phyloP scores from a whole-genome alignment of 108 stramenopile genomes.

The Skeletonema menzelii region DNA sequence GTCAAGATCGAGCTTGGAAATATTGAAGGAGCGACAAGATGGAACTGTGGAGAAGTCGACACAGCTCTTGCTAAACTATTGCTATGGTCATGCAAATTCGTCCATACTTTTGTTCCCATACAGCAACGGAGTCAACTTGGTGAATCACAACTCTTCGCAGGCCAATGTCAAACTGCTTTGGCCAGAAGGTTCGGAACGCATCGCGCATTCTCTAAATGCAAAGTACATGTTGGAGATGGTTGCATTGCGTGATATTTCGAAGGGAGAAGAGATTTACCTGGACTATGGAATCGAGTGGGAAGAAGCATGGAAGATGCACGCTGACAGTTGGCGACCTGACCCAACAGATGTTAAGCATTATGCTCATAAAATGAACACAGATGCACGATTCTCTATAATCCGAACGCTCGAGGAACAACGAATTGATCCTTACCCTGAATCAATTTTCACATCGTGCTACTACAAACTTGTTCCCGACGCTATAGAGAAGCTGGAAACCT shows the following conservation, averaged over 20 bases:
- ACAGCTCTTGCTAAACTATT: slow-evolving; percentile 76
- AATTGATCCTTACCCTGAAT: slow-evolving; percentile 62
- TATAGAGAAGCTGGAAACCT: background rate
- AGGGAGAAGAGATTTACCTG: slow-evolving; percentile 60
- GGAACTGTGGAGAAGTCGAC: background rate
- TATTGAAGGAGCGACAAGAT: slow-evolving; percentile 42
- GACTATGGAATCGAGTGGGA: slow-evolving; percentile 79
- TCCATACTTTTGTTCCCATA: slow-evolving; percentile 68
- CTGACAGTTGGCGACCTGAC: slow-evolving; percentile 39
- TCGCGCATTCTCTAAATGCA: slow-evolving; percentile 24
- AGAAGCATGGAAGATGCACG: slow-evolving; percentile 68
- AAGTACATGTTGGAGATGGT: slow-evolving; percentile 49
- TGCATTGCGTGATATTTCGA: slow-evolving; percentile 52
- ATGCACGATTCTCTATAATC: slow-evolving; percentile 43
- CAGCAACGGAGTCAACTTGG: slow-evolving; percentile 52
- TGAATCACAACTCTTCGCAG: slow-evolving; percentile 57
- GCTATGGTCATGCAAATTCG: slow-evolving; percentile 64
- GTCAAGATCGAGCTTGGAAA: slow-evolving; percentile 30
- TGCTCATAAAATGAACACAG: slow-evolving; percentile 52
- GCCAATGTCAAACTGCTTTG: slow-evolving; percentile 52
- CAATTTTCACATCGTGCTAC: slow-evolving; percentile 7
- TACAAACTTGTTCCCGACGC: background rate
- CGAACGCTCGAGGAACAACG: slow-evolving; percentile 71
- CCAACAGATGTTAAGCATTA: slow-evolving; percentile 36
- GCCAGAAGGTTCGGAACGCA: slow-evolving; percentile 28